These are phyloP conservation scores for Fusarium chlamydosporum DNA, from an alignment of 2,329 filamentous ascomycete genomes.

Conservation along the genomic window DNA sequence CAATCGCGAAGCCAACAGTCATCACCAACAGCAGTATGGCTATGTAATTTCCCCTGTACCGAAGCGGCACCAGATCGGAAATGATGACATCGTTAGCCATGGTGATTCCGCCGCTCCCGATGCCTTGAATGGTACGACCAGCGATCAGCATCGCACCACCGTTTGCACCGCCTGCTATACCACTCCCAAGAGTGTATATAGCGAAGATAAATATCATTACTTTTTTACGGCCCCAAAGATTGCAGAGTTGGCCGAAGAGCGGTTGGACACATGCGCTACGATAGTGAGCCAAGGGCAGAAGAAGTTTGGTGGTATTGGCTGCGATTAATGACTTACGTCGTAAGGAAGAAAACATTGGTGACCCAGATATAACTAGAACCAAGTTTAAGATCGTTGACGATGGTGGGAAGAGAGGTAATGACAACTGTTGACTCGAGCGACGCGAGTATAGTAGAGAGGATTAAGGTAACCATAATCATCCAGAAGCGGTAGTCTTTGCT, in stretches of 20 bases:
- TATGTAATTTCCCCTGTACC: slow-evolving; percentile 61
- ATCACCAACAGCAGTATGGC: slow-evolving; percentile 53
- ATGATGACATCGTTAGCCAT: slow-evolving; percentile 55
- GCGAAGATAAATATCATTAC: slow-evolving; percentile 58
- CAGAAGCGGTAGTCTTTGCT: slow-evolving; percentile 48
- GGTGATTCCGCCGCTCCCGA: slow-evolving; percentile 48
- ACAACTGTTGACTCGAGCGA: slow-evolving; percentile 49
- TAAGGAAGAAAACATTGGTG: slow-evolving; percentile 50
- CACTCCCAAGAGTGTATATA: slow-evolving; percentile 67
- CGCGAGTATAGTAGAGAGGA: slow-evolving; percentile 41
- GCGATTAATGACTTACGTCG: slow-evolving; percentile 15
- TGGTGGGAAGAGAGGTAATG: slow-evolving; percentile 49
- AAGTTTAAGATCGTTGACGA: slow-evolving; percentile 44
- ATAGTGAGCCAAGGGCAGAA: background rate
- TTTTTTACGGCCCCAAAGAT: slow-evolving; percentile 67
- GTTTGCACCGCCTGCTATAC: slow-evolving; percentile 60
- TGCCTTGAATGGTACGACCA: slow-evolving; percentile 60
- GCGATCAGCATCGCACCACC: slow-evolving; percentile 61
- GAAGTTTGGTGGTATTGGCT: background rate
- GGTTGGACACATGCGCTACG: slow-evolving; percentile 60
- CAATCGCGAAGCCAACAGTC: slow-evolving; percentile 55
- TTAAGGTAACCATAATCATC: slow-evolving; percentile 48
- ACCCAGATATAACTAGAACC: slow-evolving; percentile 52
- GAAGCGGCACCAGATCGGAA: slow-evolving; percentile 65
- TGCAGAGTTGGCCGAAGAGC: slow-evolving; percentile 63